These are phyloP conservation scores for Cystoderma amianthinum DNA, from an alignment of 768 basidiomycete species.

Conservation along the genomic window DNA sequence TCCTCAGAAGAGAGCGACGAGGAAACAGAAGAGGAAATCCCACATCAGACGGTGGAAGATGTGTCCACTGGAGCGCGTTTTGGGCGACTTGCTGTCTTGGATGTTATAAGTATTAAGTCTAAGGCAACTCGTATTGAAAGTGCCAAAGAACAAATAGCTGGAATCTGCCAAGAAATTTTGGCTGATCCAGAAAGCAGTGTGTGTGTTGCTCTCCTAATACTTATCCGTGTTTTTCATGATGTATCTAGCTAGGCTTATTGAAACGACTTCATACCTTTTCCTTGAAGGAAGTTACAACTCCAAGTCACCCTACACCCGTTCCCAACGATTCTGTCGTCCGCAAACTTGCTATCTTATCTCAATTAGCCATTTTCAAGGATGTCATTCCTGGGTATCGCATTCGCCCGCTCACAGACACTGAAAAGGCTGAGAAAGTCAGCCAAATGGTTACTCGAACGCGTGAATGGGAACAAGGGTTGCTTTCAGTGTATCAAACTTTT, in stretches of 20 bases:
- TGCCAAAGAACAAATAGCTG: constrained; percentile 93
- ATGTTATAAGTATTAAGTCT: constrained; percentile 62
- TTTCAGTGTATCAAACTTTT: constrained; percentile 83
- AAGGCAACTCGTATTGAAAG: constrained; percentile 59
- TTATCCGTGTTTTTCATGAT: too few species aligned
- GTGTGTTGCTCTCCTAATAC: constrained; percentile 18
- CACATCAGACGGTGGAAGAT: constrained; percentile 44
- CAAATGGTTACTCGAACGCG: constrained; percentile 86
- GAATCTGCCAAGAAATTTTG: constrained; percentile 89
- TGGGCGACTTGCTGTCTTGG: constrained; percentile 74
- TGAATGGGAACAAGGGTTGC: constrained; percentile 94
- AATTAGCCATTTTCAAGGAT: constrained; percentile 93
- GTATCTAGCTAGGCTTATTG: constrained; percentile 80
- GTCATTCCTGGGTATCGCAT: constrained; percentile 95
- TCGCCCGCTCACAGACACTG: constrained; percentile 81
- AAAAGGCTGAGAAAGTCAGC: constrained; percentile 89
- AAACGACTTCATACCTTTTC: constrained; percentile 87
- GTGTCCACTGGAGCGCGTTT: constrained; percentile 81
- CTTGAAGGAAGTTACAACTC: constrained; percentile 64
- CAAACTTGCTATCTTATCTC: constrained; percentile 82
- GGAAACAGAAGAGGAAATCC: constrained; percentile 9
- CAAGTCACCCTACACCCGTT: constrained; percentile 63
- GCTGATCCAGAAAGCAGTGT: constrained; percentile 95
- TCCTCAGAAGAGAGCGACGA: constrained; percentile 24
- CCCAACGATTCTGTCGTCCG: constrained; percentile 78